Percentiles rank a stretch among this genome's conserved stretches.
Conservation (phyloP, 208 protist genomes). For the Leishmania major region DNA sequence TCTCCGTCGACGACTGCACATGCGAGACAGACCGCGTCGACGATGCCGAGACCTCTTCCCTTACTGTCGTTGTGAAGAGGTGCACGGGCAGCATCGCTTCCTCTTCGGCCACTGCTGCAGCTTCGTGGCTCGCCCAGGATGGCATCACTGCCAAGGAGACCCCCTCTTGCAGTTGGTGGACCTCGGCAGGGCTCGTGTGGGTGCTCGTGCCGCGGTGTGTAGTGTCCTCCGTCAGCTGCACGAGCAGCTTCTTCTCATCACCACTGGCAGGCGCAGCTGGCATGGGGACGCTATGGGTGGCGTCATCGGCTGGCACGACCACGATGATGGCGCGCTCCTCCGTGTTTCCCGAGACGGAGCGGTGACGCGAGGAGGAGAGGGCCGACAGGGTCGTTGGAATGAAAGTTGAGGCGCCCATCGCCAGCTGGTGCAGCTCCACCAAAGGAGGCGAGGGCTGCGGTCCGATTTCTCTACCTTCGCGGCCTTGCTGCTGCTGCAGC, state of each 20-base stretch:
- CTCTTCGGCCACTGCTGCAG: neutral
- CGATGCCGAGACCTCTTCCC: neutral
- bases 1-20: neutral
- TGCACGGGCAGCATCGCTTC: neutral
- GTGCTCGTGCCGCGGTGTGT: neutral
- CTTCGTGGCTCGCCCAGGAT: neutral
- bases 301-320: neutral
- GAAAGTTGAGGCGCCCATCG: no score
- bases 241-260: neutral
- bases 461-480: neutral
- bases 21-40: neutral
- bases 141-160: neutral
- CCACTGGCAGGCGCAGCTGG: neutral
- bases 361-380: neutral
- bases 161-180: neutral
- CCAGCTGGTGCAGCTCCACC: constrained; percentile 1
- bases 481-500: neutral
- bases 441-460: neutral
- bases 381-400: neutral
- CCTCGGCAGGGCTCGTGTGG: neutral
- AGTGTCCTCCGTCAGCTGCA: neutral
- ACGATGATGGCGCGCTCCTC: neutral
- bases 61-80: neutral
- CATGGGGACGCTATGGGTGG: neutral
- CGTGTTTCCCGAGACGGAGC: neutral